Base-by-base conservation (phyloP, 805 yeast genomes). In the Ogataea methanolica region DNA sequence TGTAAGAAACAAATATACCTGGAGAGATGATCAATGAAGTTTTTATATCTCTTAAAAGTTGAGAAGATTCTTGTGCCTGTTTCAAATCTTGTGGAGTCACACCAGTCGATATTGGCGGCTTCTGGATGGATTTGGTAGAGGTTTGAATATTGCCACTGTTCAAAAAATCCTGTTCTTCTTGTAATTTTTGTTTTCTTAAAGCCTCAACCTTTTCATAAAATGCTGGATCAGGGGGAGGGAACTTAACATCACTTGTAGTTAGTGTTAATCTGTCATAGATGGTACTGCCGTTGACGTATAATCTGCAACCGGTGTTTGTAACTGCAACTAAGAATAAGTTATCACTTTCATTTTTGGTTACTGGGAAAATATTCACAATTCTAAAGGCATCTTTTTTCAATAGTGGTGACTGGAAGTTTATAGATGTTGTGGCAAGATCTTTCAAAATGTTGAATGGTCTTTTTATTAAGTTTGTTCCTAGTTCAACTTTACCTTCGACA, bases 221-320 rank as follows among this genome's bases (percentile, higher is more conserved):
- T 36, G 53, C 51, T 15, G 60, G 45, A 44, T 65, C 69, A 8
- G 70, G 63, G 2, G 80, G 80, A 3, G 80, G 80, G 49, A 72
- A 74, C 33, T 76, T 68, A 16, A 70, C 71, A 58, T 63, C 55
- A 55, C 69, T 60, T 45, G 79, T 68, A 44, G 66, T 54, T 46
- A 59, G 43, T 0, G 66, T 53, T n/a, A 67, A 46, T 43, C 68
- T 53, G 58, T 68, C 61, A 65, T 71, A 56, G 45, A 55, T 40
- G 47, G 69, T 51, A 58, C 74, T 52, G 39, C 87, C 80, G 52
- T 82, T 78, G 43, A 83, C 64, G 51, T 79, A 83, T 23, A 90
- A 71, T 55, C 97, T 78, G 55, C 88, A 86, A n/a, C 97, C 97
- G 51, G 82, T 85, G 42, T 80, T 73, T 0, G 96, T 88, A 15